Conservation (phyloP, 805 yeast species). For the Myxozyma monticola region DNA sequence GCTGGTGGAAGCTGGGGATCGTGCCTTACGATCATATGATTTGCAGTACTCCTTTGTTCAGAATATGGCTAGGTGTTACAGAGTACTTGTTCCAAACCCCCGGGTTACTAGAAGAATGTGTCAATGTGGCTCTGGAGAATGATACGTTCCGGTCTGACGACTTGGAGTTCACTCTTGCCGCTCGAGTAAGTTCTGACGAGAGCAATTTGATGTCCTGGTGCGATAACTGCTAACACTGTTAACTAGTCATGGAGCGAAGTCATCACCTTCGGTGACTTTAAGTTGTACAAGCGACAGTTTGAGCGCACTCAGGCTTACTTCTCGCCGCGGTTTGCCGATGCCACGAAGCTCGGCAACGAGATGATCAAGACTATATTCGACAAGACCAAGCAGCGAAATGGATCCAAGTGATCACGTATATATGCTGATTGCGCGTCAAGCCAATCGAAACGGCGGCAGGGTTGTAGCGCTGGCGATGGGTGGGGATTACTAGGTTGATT, state of each 20-base stretch:
- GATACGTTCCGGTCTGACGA: slow-evolving; percentile 81
- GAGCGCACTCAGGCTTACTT: slow-evolving; percentile 82
- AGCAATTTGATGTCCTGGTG: slow-evolving; percentile 30
- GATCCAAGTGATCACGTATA: background rate
- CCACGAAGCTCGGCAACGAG: slow-evolving; percentile 84
- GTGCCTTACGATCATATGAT: slow-evolving; percentile 96
- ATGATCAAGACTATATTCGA: slow-evolving; percentile 80
- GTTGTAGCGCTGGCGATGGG: no score
- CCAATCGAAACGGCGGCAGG: no score
- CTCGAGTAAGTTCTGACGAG: slow-evolving; percentile 49
- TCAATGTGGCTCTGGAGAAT: slow-evolving; percentile 67
- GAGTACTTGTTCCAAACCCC: slow-evolving; percentile 88
- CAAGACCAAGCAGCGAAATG: slow-evolving; percentile 32
- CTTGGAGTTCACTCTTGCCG: slow-evolving; percentile 87
- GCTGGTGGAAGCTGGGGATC: slow-evolving; percentile 83
- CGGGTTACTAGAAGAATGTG: slow-evolving; percentile 74
- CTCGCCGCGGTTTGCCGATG: slow-evolving; percentile 82
- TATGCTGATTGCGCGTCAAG: background rate
- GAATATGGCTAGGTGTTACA: slow-evolving; percentile 90
- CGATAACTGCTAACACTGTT: background rate
- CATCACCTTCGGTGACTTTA: slow-evolving; percentile 72
- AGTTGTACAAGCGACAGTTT: slow-evolving; percentile 68
- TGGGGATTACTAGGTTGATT: no score
- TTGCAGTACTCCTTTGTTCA: slow-evolving; percentile 89
- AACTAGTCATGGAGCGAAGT: slow-evolving; percentile 69